A percentile compares a stretch with the other conserved stretches of the same genome.
Conservation (phyloP, 2,329 filamentous ascomycete species). For the Catunica adiposa region DNA sequence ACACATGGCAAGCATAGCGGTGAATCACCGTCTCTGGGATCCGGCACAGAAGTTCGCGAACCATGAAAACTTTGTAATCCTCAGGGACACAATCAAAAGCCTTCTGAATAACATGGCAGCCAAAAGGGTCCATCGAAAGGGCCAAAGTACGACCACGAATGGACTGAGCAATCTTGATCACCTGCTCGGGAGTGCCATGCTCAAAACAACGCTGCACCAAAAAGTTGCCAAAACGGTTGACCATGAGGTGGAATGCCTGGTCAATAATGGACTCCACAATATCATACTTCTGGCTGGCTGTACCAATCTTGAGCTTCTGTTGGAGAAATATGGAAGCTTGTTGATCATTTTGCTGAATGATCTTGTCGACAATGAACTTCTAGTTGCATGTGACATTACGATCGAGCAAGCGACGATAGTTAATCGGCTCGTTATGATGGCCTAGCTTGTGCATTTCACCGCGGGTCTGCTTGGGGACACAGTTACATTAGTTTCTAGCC, state of each 20-base stretch:
- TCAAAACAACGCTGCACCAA: conserved; percentile 97
- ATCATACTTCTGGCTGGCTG: conserved; percentile 86
- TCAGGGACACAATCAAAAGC: conserved; percentile 96
- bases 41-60: conserved; percentile 85
- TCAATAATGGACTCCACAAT: conserved; percentile 93
- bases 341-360: conserved; percentile 97
- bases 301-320: conserved; percentile 96
- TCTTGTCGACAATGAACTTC: conserved; percentile 99
- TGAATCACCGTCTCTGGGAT: conserved; percentile 98
- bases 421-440: conserved; percentile 68
- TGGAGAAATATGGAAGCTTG: conserved; percentile 98
- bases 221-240: conserved; percentile 98
- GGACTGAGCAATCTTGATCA: conserved; percentile 83
- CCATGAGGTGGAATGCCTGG: conserved; percentile 89
- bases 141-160: conserved; percentile 88
- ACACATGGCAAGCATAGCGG: conserved; percentile 95
- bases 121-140: conserved; percentile 96
- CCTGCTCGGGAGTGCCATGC: conserved; percentile 85
- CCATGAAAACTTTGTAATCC: conserved; percentile 96
- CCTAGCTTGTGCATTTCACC: conserved; percentile 4
- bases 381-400: conserved; percentile 96
- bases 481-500: background rate
- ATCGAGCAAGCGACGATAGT: conserved; percentile 88
- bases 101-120: conserved; percentile 96
- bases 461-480: background rate